Conservation (phyloP, 345 rosid genomes). For the Citrus sp. region DNA sequence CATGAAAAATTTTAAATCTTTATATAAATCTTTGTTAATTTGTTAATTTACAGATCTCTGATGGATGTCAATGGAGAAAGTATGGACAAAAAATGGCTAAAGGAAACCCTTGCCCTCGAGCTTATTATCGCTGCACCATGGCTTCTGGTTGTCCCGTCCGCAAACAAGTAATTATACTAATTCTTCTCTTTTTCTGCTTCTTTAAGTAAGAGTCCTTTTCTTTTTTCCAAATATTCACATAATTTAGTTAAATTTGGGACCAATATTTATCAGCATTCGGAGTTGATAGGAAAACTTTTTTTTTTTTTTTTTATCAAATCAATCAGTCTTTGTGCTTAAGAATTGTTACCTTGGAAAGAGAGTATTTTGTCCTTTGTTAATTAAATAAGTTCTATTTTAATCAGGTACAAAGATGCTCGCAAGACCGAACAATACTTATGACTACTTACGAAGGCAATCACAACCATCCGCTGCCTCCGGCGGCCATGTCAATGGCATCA, state of each 20-base stretch:
- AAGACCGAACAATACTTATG: conserved; percentile 42
- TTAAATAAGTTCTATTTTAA: background rate
- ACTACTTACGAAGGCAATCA: conserved; percentile 58
- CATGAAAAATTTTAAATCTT: no score
- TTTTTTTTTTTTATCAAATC: no score
- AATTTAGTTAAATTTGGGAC: no score
- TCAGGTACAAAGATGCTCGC: conserved; percentile 56
- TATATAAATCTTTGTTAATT: no score
- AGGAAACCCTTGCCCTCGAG: conserved; percentile 65
- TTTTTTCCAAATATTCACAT: no score
- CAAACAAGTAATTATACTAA: conserved; percentile 35
- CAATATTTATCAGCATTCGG: no score
- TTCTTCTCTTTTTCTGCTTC: background rate
- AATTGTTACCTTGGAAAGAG: background rate
- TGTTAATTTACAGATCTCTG: conserved; percentile 36
- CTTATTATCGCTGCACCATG: conserved; percentile 66
- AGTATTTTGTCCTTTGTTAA: background rate
- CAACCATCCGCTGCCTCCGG: conserved; percentile 56
- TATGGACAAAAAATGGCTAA: conserved; percentile 67
- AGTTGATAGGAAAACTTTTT: no score
- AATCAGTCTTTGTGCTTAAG: background rate
- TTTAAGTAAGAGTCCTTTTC: no score
- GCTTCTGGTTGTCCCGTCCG: conserved; percentile 56
- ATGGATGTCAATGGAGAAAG: conserved; percentile 67
- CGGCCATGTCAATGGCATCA: conserved; percentile 53